Conservation (phyloP, 2,329 filamentous ascomycete genomes). For the Septoria petroselini region DNA sequence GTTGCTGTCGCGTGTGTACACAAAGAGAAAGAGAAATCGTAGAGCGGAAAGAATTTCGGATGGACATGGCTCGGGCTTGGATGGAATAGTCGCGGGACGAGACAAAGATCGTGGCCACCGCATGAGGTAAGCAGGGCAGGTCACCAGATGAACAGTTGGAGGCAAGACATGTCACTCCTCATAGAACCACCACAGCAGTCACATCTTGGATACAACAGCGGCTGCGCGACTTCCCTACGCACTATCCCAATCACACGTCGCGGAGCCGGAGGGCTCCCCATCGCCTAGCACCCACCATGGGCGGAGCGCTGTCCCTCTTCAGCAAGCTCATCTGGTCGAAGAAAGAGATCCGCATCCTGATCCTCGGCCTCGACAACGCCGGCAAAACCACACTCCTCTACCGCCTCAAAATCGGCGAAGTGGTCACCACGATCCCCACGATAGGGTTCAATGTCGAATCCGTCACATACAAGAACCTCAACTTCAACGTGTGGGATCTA, state of each 20-base stretch:
- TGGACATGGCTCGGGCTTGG: too few species aligned
- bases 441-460: slow-evolving; percentile 99
- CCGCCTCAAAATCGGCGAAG: slow-evolving; percentile 93
- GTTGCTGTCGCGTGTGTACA: not conserved
- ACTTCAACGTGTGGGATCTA: slow-evolving; percentile 98
- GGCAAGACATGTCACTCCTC: slow-evolving; percentile 3
- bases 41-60: too few species aligned
- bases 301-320: slow-evolving; percentile 55
- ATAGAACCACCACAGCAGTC: not conserved
- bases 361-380: slow-evolving; percentile 75
- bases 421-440: slow-evolving; percentile 97
- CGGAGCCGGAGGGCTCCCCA: slow-evolving; percentile 17
- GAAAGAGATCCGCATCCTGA: slow-evolving; percentile 94
- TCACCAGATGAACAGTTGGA: slow-evolving; percentile 2
- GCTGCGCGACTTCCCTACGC: not conserved
- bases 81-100: too few species aligned
- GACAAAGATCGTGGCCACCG: slow-evolving; percentile 6
- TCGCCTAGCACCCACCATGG: slow-evolving; percentile 45
- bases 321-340: slow-evolving; percentile 81
- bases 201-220: not conserved
- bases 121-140: slow-evolving; percentile 10
- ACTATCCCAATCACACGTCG: not conserved
- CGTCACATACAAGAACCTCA: slow-evolving; percentile 95
- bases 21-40: too few species aligned
- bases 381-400: slow-evolving; percentile 97